Evolutionary conservation across 2,329 filamentous ascomycete genomes (phyloP), one percentile per base, ranked within the genome.

Genomic region (Arthrobotrys megalospora): DNA sequence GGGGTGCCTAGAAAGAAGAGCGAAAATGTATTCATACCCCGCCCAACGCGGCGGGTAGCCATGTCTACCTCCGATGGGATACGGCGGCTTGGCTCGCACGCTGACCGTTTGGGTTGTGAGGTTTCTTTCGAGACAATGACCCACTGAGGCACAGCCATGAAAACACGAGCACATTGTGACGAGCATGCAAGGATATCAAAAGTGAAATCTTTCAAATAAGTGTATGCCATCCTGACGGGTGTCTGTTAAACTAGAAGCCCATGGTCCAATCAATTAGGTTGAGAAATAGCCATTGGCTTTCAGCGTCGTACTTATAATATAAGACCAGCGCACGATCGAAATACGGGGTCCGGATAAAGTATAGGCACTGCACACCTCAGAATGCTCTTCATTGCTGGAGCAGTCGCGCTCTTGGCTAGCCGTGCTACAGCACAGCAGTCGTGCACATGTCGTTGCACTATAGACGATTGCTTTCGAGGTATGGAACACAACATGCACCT

Each of bases 371-470:
- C 32, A 52, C 7, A 52, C 48, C 48, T 52, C 53, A 67, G 43
- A 58, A 68, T 68, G 65, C 65, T 68, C 52, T 68, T 68, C 36
- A 28, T 48, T 24, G 24, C 16, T 47, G 38, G 16, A 16, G n/a
- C 48, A 36, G 28, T 68, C 10, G 36, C 48, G 34, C 7, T 60
- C 6, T 41, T 68, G 6, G 24, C 48, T 36, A 32, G 1, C 19
- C 28, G 45, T 21, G 38, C 47, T 52, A 32, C 32, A 14, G 63
- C 65, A 19, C 52, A 68, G 48, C 21, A 55, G 16, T 24, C 65
- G 43, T 68, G 65, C 24, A 10, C 50, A 12, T 68, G 65, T 32
- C n/a, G 52, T 58, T 68, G 50, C 65, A 68, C 52, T 34, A 32
- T 41, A 32, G 50, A 68, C 16, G 45, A 48, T 48, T 68, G 65